These are phyloP conservation scores for Xylariaceae sp. DNA, from an alignment of 2,329 filamentous ascomycete genomes.

Conservation along the genomic window DNA sequence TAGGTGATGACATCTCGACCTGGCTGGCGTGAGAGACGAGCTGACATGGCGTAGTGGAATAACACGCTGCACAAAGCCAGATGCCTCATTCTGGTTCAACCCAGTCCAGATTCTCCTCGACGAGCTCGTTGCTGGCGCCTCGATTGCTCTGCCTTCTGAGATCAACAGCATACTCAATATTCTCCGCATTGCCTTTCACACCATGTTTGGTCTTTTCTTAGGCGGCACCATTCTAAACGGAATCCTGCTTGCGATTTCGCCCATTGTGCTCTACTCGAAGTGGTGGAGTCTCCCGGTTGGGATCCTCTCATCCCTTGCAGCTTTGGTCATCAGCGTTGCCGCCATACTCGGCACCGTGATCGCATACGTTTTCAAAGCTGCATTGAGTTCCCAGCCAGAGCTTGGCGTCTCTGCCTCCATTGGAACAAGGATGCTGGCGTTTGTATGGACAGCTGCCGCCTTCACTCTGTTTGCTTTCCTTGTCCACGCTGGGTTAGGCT, in stretches of 20 bases:
- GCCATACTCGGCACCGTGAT: constrained; percentile 76
- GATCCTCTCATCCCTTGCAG: constrained; percentile 61
- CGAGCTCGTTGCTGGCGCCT: constrained; percentile 76
- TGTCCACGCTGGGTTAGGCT: constrained; percentile 70
- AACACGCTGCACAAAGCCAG: constrained; percentile 66
- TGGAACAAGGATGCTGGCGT: constrained; percentile 70
- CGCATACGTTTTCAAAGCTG: constrained; percentile 74
- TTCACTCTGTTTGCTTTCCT: constrained; percentile 64
- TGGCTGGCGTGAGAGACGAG: constrained; percentile 22
- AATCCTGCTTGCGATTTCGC: constrained; percentile 62
- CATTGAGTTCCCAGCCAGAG: constrained; percentile 63
- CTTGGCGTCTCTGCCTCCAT: constrained; percentile 71
- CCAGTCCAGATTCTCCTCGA: constrained; percentile 74
- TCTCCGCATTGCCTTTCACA: constrained; percentile 66
- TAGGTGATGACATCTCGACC: constrained; percentile 29
- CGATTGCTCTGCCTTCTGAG: constrained; percentile 71
- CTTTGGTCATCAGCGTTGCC: constrained; percentile 62
- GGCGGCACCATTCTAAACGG: constrained; percentile 64
- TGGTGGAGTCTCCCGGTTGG: constrained; percentile 62
- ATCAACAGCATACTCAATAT: constrained; percentile 69
- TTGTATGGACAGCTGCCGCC: constrained; percentile 79
- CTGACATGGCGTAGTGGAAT: constrained; percentile 58
- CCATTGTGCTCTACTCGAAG: constrained; percentile 50
- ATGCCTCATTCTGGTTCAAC: constrained; percentile 82
- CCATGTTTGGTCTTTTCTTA: constrained; percentile 89